Evolutionary conservation across 2,329 filamentous ascomycete genomes (phyloP), one percentile per base, ranked within the genome.

Genomic region (Cordyceps javanica): DNA sequence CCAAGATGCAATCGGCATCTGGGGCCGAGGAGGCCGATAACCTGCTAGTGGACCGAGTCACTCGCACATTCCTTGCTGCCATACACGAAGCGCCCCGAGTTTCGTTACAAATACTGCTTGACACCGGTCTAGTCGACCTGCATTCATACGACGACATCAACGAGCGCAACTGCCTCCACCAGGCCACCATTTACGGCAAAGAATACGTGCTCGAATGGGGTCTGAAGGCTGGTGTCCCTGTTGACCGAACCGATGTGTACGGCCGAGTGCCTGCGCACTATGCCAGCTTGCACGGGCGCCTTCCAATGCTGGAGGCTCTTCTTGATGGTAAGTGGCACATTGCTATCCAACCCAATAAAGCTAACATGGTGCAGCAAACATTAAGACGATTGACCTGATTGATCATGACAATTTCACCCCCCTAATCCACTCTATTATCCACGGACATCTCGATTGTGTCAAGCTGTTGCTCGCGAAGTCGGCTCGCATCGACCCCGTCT

Each of bases 321-420:
- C 75, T 96, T 52, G 75, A 81, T 62, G 83, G 83, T 85, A 73
- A 66, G 72, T 63, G 46, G 6, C 3, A 5, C 52, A 38, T 39
- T 25, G 6, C 9, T 14, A 3, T 8, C 14, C 9, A 32, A 1
- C 3, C n/a, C 9, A 10, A 30, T 30, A 5, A 49, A 53, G 53
- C 62, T 67, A 53, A 64, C 32, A 5, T 38, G 48, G 38, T 10
- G 32, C 56, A 85, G 83, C 83, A 23, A 86, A 88, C 48, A 82
- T 85, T 5, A 78, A 83, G 21, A 96, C 91, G 0, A 88, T 97
- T 60, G 86, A 97, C 68, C 78, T 88, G 41, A 92, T 92, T 68
- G 94, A 99, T 67, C 90, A 97, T 68, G 93, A 99, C 74, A 97
- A 96, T 72, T 99, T 96, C 70, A 97, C 93, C 0, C 92, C 94